Evolutionary conservation across 2,329 filamentous ascomycete species (phyloP).

Genomic region (Fusarium sp.): DNA sequence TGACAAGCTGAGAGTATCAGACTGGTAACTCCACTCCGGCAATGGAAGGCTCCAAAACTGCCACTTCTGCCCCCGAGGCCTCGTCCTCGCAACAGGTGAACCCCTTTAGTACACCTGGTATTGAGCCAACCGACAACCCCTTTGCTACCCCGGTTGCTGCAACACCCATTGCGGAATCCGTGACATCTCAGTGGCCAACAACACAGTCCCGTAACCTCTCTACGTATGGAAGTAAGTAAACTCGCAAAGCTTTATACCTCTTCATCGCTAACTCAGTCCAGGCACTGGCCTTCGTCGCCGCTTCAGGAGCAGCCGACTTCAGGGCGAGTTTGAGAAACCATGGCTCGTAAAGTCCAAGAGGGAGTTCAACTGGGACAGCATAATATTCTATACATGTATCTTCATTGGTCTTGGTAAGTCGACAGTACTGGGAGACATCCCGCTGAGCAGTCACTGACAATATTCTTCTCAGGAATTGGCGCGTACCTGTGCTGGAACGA

Average conservation of each 20-base stretch:
- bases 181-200: slow-evolving; percentile 28
- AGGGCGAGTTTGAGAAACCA: slow-evolving; percentile 44
- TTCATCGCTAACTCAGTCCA: background rate
- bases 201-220: slow-evolving; percentile 20
- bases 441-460: background rate
- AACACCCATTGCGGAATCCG: slow-evolving; percentile 35
- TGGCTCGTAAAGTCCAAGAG: slow-evolving; percentile 40
- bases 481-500: slow-evolving; percentile 40
- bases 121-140: slow-evolving; percentile 34
- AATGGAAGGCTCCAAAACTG: slow-evolving; percentile 36
- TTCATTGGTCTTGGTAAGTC: slow-evolving; percentile 39
- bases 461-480: slow-evolving; percentile 18
- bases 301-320: slow-evolving; percentile 42
- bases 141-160: slow-evolving; percentile 37
- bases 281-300: slow-evolving; percentile 46
- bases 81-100: slow-evolving; percentile 15
- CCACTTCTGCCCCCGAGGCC: slow-evolving; percentile 27
- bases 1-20: slow-evolving; percentile 19
- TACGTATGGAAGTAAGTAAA: slow-evolving; percentile 28
- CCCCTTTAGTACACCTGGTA: slow-evolving; percentile 24
- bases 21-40: slow-evolving; percentile 24
- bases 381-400: slow-evolving; percentile 44
- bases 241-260: rapidly evolving
- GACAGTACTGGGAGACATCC: rapidly evolving
- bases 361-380: slow-evolving; percentile 44